Percentiles rank a stretch among this genome's conserved stretches.
These are phyloP conservation scores for Globisporangium ultimum DNA, from an alignment of 352 stramenopile species.

Conservation along the genomic window DNA sequence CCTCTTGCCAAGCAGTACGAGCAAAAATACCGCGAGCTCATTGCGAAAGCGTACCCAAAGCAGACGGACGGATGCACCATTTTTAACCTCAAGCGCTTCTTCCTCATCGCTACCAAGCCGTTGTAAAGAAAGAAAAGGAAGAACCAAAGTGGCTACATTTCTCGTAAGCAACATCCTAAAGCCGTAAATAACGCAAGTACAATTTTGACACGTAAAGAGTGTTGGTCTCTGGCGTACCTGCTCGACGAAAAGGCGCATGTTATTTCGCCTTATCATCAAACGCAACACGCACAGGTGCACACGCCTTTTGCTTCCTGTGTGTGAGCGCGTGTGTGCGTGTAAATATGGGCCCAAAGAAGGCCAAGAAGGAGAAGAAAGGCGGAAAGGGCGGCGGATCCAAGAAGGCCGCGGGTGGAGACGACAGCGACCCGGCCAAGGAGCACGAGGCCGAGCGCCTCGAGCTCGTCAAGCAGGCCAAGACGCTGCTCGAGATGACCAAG, in stretches of 20 bases:
- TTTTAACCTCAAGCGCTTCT: constrained; percentile 73
- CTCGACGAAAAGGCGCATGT: not conserved
- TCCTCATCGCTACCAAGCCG: constrained; percentile 46
- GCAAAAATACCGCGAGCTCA: constrained; percentile 53
- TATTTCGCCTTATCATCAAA: not conserved
- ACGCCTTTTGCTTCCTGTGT: not conserved
- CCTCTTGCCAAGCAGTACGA: constrained; percentile 30
- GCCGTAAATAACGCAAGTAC: not conserved
- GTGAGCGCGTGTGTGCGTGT: not conserved
- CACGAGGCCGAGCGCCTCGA: constrained; percentile 67
- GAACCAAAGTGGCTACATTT: not conserved
- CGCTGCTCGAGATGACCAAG: constrained; percentile 72
- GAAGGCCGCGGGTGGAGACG: constrained; percentile 26
- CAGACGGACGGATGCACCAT: constrained; percentile 53
- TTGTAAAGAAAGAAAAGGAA: not conserved
- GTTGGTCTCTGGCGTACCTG: not conserved
- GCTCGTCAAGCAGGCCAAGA: constrained; percentile 75
- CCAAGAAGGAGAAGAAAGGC: constrained; percentile 66
- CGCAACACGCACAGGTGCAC: not conserved
- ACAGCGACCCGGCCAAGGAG: constrained; percentile 58
- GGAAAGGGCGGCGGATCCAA: constrained; percentile 46
- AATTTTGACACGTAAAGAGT: not conserved
- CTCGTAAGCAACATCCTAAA: not conserved
- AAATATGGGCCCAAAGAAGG: constrained; percentile 64
- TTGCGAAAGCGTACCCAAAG: constrained; percentile 51